phyloP scores from a whole-genome alignment of 2,329 filamentous ascomycete species.

The Coniella lustricola region DNA sequence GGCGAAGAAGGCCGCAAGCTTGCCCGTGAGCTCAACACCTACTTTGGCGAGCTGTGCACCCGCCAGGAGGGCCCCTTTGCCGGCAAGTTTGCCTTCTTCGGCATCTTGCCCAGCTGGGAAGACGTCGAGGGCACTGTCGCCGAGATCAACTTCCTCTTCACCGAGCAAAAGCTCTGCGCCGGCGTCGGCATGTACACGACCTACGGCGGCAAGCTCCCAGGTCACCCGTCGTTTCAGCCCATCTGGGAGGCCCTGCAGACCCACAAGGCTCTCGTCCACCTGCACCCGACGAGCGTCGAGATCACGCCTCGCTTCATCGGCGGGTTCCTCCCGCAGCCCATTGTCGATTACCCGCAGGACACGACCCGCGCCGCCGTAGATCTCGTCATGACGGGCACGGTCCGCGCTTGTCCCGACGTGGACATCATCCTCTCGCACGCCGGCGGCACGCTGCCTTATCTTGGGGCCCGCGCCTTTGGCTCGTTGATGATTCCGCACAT shows the following conservation, averaged over 20 bases:
- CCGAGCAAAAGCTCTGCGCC: constrained; percentile 19
- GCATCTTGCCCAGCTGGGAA: constrained; percentile 21
- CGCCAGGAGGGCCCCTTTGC: not conserved
- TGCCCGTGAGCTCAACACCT: constrained; percentile 10
- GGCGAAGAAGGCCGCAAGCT: constrained; percentile 13
- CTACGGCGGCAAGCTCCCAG: constrained; percentile 20
- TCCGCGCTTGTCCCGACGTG: constrained; percentile 25
- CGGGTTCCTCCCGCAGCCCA: constrained; percentile 20
- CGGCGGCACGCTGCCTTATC: constrained; percentile 35
- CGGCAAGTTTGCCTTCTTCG: constrained; percentile 21
- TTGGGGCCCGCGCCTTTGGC: constrained; percentile 24
- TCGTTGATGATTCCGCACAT: constrained; percentile 12
- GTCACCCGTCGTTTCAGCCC: constrained; percentile 20
- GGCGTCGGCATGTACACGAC: constrained; percentile 21
- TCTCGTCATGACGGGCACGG: constrained; percentile 28
- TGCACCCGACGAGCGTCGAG: constrained; percentile 19
- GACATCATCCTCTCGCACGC: constrained; percentile 40
- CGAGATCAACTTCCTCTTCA: constrained; percentile 21
- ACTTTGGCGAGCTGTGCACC: constrained; percentile 9
- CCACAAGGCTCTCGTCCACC: constrained; percentile 21
- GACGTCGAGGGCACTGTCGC: constrained; percentile 21
- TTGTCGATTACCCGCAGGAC: constrained; percentile 33
- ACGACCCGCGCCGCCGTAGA: constrained; percentile 36
- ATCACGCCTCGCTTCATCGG: constrained; percentile 12
- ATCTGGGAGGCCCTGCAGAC: constrained; percentile 22